Conservation (phyloP, 192 early-diverging fungal species). For the Rhizophagus prolifer region DNA sequence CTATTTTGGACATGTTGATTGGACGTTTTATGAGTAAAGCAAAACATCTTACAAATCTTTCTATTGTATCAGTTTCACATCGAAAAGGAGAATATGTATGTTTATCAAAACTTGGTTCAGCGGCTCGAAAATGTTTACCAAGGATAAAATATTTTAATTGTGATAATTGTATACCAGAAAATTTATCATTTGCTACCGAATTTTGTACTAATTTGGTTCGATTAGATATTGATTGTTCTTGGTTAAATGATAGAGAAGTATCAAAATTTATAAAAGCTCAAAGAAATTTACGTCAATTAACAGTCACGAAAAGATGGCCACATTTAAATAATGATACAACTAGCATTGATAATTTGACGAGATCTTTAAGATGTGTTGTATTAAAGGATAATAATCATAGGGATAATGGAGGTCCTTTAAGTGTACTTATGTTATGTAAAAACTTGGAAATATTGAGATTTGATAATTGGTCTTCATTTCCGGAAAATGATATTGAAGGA, state of each 20-base stretch:
- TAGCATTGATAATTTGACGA: background rate
- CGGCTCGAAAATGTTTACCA: background rate
- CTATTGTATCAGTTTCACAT: background rate
- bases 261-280: background rate
- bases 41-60: background rate
- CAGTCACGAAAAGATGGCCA: conserved; percentile 3
- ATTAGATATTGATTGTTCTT: conserved; percentile 19
- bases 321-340: background rate
- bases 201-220: background rate
- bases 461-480: background rate
- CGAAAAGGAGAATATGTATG: background rate
- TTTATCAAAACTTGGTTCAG: background rate
- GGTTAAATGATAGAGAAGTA: conserved; percentile 4
- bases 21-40: background rate
- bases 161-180: conserved; percentile 4
- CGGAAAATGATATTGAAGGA: background rate
- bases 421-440: background rate
- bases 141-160: background rate
- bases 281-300: background rate
- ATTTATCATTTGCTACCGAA: background rate
- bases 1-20: background rate
- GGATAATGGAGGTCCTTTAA: conserved; percentile 4
- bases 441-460: conserved; percentile 1
- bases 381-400: background rate
- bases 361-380: background rate